These are phyloP conservation scores for Proteromonas lacertae DNA, from an alignment of 352 stramenopile genomes.

Conservation along the genomic window DNA sequence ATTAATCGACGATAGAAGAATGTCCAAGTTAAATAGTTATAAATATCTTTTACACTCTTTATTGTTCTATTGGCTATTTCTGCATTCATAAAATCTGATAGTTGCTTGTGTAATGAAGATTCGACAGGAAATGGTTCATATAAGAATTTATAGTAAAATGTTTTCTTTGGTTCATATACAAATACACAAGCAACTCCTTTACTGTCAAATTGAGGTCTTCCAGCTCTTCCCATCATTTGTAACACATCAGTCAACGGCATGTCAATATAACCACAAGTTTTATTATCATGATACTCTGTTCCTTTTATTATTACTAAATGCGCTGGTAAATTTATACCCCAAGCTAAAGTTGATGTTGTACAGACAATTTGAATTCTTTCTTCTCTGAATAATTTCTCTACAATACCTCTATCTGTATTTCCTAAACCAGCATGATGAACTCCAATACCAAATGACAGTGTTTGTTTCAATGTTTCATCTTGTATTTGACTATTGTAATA, in stretches of 20 bases:
- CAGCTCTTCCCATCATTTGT: conserved; percentile 87
- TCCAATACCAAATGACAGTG: conserved; percentile 79
- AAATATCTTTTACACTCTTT: conserved; percentile 27
- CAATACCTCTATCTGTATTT: conserved; percentile 50
- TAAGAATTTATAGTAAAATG: conserved; percentile 86
- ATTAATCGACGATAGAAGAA: conserved; percentile 73
- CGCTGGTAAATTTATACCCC: conserved; percentile 35
- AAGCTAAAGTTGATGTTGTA: conserved; percentile 55
- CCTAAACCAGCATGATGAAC: conserved; percentile 70
- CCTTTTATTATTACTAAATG: conserved; percentile 91
- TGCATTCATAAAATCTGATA: conserved; percentile 78
- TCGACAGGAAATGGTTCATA: conserved; percentile 87
- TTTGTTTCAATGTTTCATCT: conserved; percentile 64
- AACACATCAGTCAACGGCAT: conserved; percentile 87
- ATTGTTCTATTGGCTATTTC: conserved; percentile 68
- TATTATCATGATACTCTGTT: conserved; percentile 79
- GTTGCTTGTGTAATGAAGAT: conserved; percentile 43
- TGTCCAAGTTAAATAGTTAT: conserved; percentile 84
- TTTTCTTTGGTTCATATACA: conserved; percentile 84
- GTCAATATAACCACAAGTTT: conserved; percentile 64
- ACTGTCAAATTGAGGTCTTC: conserved; percentile 57
- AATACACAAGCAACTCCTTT: conserved; percentile 76
- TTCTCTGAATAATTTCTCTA: conserved; percentile 73
- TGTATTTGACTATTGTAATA: conserved; percentile 14
- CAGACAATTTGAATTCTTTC: conserved; percentile 73